Conservation (phyloP, 75 land plant species). For the Gnetum montanum region DNA sequence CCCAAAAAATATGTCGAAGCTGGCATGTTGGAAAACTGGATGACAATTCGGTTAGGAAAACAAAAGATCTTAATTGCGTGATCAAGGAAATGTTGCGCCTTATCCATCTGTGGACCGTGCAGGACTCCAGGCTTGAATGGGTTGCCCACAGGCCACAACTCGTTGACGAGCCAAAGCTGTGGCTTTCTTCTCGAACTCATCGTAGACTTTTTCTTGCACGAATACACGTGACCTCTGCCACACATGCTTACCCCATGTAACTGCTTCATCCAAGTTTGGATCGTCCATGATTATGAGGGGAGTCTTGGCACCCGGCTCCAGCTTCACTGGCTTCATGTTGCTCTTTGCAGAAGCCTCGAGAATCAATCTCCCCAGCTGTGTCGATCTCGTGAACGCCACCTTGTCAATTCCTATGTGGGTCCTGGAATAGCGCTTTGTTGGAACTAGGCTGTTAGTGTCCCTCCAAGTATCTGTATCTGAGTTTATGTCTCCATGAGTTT, state of each 20-base stretch:
- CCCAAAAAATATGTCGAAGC: no score
- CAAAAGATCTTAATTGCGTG: no score
- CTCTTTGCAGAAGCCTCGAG: slow-evolving; percentile 72
- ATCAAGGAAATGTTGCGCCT: no score
- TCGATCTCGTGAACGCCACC: slow-evolving; percentile 90
- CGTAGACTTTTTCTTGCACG: slow-evolving; percentile 26
- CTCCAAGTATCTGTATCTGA: no score
- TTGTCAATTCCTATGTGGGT: no score
- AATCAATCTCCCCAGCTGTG: slow-evolving; percentile 60
- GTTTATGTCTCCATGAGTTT: no score
- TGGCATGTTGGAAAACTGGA: no score
- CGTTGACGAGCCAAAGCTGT: slow-evolving; percentile 7
- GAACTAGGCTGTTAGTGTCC: no score
- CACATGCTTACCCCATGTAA: slow-evolving; percentile 40
- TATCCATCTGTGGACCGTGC: slow-evolving; percentile 80
- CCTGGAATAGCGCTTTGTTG: no score
- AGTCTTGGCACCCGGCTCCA: slow-evolving; percentile 96
- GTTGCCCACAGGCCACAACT: slow-evolving; percentile 20
- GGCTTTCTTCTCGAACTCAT: slow-evolving; percentile 17
- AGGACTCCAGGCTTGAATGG: slow-evolving; percentile 27
- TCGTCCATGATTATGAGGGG: slow-evolving; percentile 82
- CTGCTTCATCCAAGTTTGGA: slow-evolving; percentile 77
- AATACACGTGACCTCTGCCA: slow-evolving; percentile 19
- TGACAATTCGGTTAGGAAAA: no score
- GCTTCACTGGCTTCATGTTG: slow-evolving; percentile 81